Evolutionary conservation across 257 asterid genomes (phyloP).

Genomic region (Paraleonurus japonicus): DNA sequence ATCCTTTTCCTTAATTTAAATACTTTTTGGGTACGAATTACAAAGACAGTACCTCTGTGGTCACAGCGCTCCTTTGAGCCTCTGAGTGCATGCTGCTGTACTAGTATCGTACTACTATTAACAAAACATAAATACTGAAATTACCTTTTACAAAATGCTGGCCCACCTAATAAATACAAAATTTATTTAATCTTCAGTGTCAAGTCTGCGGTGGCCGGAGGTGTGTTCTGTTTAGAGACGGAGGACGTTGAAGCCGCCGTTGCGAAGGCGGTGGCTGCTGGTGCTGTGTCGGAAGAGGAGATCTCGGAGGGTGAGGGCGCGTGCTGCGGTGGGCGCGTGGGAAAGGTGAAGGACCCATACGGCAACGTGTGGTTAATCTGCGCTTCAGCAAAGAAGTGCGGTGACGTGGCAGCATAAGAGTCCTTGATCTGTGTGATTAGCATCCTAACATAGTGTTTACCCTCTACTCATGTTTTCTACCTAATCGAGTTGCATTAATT

Average conservation of each 20-base stretch:
- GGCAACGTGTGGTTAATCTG: constrained; percentile 63
- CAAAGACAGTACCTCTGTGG: background rate
- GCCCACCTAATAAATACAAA: background rate
- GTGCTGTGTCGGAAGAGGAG: constrained; percentile 45
- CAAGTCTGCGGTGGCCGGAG: constrained; percentile 28
- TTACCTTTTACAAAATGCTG: background rate
- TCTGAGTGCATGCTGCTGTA: background rate
- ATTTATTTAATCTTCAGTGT: constrained; percentile 27
- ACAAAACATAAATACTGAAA: background rate
- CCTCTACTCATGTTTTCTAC: background rate
- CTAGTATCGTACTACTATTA: background rate
- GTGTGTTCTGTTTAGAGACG: constrained; percentile 51
- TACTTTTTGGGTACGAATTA: background rate
- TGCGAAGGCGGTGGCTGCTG: constrained; percentile 50
- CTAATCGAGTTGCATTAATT: background rate
- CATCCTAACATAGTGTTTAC: background rate
- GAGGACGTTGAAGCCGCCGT: constrained; percentile 59
- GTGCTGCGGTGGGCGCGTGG: constrained; percentile 56
- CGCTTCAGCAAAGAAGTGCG: constrained; percentile 33
- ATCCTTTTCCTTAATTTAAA: background rate
- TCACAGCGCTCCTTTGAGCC: background rate
- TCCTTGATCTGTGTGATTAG: constrained; percentile 16
- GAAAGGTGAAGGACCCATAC: constrained; percentile 59
- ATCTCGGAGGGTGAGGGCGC: constrained; percentile 37
- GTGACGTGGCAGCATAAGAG: constrained; percentile 41